Conservation (phyloP, 2,329 filamentous ascomycete genomes). For the Diaporthe citriasiana region DNA sequence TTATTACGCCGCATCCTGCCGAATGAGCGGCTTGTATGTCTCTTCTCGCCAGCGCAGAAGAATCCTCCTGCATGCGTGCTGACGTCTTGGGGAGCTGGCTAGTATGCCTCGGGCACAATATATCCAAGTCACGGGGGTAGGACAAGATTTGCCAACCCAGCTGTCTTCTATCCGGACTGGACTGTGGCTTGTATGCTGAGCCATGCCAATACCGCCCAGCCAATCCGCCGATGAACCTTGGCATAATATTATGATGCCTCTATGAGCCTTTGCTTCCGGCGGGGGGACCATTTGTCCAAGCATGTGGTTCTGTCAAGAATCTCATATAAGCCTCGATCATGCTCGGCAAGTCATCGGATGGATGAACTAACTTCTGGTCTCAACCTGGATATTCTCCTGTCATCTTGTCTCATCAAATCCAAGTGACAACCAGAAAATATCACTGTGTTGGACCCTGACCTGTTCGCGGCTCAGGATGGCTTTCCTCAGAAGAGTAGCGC, state of each 20-base stretch:
- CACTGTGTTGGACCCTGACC: background rate
- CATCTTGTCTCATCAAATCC: background rate
- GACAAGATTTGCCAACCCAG: slow-evolving; percentile 22
- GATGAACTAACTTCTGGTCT: background rate
- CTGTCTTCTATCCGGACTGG: slow-evolving; percentile 13
- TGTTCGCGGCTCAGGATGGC: background rate
- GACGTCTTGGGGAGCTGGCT: background rate
- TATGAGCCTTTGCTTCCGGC: slow-evolving; percentile 19
- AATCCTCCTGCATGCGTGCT: slow-evolving; percentile 10
- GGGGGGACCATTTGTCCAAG: background rate
- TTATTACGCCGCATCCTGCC: background rate
- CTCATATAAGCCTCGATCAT: slow-evolving; percentile 23
- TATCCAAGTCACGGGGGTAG: slow-evolving; percentile 14
- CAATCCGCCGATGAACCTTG: slow-evolving; percentile 18
- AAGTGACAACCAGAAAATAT: background rate
- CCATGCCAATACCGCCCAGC: slow-evolving; percentile 27
- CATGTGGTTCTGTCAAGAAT: slow-evolving; percentile 11
- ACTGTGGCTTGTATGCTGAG: slow-evolving; percentile 22
- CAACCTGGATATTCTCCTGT: background rate
- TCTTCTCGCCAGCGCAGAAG: background rate
- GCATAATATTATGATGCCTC: slow-evolving; percentile 11
- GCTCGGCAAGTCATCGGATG: background rate
- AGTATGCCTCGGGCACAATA: slow-evolving; percentile 23
- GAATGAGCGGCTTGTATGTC: background rate
- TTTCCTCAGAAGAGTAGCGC: background rate